These are phyloP conservation scores for Cadophora sp. DNA, from an alignment of 2,329 filamentous ascomycete genomes.

Conservation along the genomic window DNA sequence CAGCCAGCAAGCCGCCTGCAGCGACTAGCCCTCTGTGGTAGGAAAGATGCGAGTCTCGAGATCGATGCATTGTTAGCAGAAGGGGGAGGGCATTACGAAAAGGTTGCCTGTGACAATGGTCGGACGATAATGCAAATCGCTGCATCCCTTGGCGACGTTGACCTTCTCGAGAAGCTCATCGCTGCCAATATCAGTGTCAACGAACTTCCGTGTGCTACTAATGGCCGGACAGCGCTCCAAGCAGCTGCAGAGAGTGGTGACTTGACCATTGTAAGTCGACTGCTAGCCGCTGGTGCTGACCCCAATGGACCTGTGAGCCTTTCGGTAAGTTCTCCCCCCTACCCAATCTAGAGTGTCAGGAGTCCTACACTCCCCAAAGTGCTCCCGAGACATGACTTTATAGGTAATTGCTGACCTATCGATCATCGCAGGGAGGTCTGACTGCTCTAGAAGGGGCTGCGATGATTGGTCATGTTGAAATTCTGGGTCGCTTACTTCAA, in stretches of 20 bases:
- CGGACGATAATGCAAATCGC: background rate
- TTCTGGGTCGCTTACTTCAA: background rate
- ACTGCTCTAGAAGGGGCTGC: background rate
- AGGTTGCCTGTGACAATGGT: background rate
- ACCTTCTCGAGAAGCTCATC: background rate
- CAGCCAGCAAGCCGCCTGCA: background rate
- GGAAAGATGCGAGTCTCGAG: background rate
- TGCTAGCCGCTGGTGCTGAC: background rate
- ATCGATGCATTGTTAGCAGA: background rate
- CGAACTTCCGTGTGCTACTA: background rate
- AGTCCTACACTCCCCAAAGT: too few relatives aligned
- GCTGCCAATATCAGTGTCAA: background rate
- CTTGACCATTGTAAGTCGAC: background rate
- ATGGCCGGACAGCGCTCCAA: constrained; percentile 3
- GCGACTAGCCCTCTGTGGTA: background rate
- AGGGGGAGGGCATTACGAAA: background rate
- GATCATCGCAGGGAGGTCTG: background rate
- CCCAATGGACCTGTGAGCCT: background rate
- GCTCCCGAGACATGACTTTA: too few relatives aligned
- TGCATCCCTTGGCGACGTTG: background rate
- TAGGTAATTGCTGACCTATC: too few relatives aligned
- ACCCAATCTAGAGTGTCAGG: too few relatives aligned
- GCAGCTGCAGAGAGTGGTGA: constrained; percentile 3
- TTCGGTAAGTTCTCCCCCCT: background rate
- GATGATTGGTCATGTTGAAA: background rate